A percentile compares a stretch with the other conserved stretches of the same genome.
phyloP scores from a whole-genome alignment of 345 rosid species.

The Mercurialis annua region DNA sequence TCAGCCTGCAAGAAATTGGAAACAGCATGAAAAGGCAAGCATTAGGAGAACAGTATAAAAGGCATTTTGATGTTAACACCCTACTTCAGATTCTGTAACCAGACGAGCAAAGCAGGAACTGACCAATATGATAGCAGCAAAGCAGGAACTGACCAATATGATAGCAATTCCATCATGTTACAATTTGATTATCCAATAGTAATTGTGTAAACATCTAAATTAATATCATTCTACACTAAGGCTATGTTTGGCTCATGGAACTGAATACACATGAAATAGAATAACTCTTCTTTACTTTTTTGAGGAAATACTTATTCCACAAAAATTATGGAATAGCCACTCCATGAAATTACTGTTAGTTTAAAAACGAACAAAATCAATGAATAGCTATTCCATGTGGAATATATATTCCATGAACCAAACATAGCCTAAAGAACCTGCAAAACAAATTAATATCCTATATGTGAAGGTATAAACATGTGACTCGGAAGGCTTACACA shows the following conservation, averaged over 20 bases:
- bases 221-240: neutral
- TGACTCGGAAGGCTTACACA: too few relatives aligned
- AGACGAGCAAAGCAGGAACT: constrained; percentile 3
- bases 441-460: too few relatives aligned
- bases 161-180: neutral
- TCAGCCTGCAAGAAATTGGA: constrained; percentile 65
- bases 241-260: too few relatives aligned
- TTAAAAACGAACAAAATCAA: too few relatives aligned
- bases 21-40: neutral
- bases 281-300: too few relatives aligned
- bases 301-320: too few relatives aligned
- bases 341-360: too few relatives aligned
- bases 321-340: too few relatives aligned
- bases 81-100: neutral
- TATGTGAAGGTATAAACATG: neutral
- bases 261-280: too few relatives aligned
- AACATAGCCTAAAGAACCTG: too few relatives aligned
- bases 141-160: neutral
- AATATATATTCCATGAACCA: too few relatives aligned
- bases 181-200: neutral
- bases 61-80: neutral
- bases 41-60: neutral
- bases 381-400: too few relatives aligned
- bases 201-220: neutral
- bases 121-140: neutral